Percentiles rank a stretch among this genome's conserved stretches.
These are phyloP conservation scores for Fagopyrum homotropicum DNA, from an alignment of 148 eudicot species.

Conservation along the genomic window DNA sequence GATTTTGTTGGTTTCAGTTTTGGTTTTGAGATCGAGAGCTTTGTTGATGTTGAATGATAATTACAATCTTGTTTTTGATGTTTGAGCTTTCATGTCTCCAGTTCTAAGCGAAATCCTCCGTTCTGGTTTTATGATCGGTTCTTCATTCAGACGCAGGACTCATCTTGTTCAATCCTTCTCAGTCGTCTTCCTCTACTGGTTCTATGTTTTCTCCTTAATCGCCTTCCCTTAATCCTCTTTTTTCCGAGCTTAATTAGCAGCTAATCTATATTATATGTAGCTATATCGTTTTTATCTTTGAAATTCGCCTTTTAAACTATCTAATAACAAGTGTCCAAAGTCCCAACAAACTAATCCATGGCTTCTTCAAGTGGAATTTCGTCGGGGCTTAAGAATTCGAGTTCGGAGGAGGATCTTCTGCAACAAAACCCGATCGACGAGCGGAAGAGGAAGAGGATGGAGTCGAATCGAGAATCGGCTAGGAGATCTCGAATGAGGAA, in stretches of 20 bases:
- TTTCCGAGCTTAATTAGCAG: neutral
- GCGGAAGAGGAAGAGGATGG: constrained; percentile 62
- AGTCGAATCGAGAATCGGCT: constrained; percentile 72
- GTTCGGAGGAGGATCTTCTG: constrained; percentile 45
- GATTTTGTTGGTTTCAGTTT: neutral
- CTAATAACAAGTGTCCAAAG: too few relatives aligned
- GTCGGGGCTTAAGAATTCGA: constrained; percentile 36
- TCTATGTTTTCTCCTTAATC: constrained; percentile 62
- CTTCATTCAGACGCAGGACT: constrained; percentile 57
- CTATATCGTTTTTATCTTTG: neutral
- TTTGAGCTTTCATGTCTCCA: constrained; percentile 50
- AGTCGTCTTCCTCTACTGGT: constrained; percentile 71
- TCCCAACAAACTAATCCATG: constrained; percentile 21
- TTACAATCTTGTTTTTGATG: constrained; percentile 23
- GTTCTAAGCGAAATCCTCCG: constrained; percentile 55
- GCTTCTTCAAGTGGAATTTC: constrained; percentile 57
- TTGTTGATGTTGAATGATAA: constrained; percentile 22
- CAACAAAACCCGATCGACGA: constrained; percentile 29
- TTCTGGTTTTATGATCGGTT: constrained; percentile 63
- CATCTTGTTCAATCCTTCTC: constrained; percentile 82
- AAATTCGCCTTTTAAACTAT: neutral
- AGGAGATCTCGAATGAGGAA: constrained; percentile 60
- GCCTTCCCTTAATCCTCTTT: neutral
- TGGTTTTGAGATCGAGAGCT: neutral
- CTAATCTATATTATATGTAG: neutral